These are phyloP conservation scores for Pneumocystis murina DNA, from an alignment of 1,139 yeast species.

Conservation along the genomic window DNA sequence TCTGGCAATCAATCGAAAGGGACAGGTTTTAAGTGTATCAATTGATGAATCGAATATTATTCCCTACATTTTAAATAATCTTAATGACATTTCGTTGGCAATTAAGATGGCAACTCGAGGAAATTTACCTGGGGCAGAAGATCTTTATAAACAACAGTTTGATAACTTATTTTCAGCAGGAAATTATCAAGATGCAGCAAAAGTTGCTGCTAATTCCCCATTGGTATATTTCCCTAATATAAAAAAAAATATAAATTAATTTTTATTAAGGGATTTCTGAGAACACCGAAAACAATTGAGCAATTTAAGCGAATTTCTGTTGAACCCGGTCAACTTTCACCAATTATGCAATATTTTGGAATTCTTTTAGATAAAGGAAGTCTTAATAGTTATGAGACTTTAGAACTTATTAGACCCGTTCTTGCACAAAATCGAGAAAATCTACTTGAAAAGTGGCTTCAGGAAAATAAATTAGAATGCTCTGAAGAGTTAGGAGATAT, in stretches of 20 bases:
- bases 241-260: background rate
- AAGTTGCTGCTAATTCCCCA: slow-evolving; percentile 90
- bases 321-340: slow-evolving; percentile 82
- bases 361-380: slow-evolving; percentile 86
- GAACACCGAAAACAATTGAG: slow-evolving; percentile 90
- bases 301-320: slow-evolving; percentile 83
- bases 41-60: slow-evolving; percentile 71
- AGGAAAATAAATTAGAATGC: slow-evolving; percentile 82
- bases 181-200: slow-evolving; percentile 84
- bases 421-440: slow-evolving; percentile 91
- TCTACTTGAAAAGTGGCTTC: slow-evolving; percentile 88
- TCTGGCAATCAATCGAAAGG: slow-evolving; percentile 83
- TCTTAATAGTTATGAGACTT: slow-evolving; percentile 81
- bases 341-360: slow-evolving; percentile 83
- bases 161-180: slow-evolving; percentile 72
- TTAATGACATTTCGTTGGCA: slow-evolving; percentile 77
- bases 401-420: slow-evolving; percentile 91
- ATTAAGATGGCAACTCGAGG: slow-evolving; percentile 85
- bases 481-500: slow-evolving; percentile 96
- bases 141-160: slow-evolving; percentile 79
- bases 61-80: slow-evolving; percentile 76
- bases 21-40: slow-evolving; percentile 89
- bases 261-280: slow-evolving; percentile 33
- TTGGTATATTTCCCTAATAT: slow-evolving; percentile 26
- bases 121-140: slow-evolving; percentile 94